Percentiles rank a stretch among this genome's conserved stretches.
These are phyloP conservation scores for Flaveria linearis DNA, from an alignment of 129 eudicot species.

Conservation along the genomic window DNA sequence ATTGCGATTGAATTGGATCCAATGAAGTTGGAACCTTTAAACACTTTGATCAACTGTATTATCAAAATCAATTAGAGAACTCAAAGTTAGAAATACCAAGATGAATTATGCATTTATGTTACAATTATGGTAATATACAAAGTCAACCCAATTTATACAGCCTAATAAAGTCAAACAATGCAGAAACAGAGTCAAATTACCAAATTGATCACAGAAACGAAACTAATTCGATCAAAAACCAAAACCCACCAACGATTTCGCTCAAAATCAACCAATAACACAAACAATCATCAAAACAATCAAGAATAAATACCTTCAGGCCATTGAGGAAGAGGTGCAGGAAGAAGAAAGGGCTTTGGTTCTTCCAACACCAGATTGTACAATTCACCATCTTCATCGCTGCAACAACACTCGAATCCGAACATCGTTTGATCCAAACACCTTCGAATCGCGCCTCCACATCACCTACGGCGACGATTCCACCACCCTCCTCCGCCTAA, in stretches of 20 bases:
- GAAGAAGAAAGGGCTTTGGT: conserved; percentile 59
- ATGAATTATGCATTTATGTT: background rate
- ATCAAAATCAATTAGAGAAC: background rate
- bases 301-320: conserved; percentile 60
- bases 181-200: conserved; percentile 1
- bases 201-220: background rate
- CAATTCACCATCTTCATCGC: conserved; percentile 42
- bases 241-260: conserved; percentile 17
- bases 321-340: conserved; percentile 85
- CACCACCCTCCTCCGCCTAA: too few relatives aligned
- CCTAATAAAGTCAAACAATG: conserved; percentile 6
- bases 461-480: too few relatives aligned
- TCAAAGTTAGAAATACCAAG: background rate
- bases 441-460: conserved; percentile 4
- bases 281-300: background rate
- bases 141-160: conserved; percentile 1
- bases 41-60: background rate
- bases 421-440: conserved; percentile 34
- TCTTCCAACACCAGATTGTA: conserved; percentile 23
- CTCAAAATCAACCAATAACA: conserved; percentile 4
- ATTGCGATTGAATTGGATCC: conserved; percentile 8
- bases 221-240: background rate
- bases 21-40: conserved; percentile 14
- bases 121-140: background rate
- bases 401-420: conserved; percentile 58